Conservation (phyloP, 305 asterid species). For the Salvia sclarea region DNA sequence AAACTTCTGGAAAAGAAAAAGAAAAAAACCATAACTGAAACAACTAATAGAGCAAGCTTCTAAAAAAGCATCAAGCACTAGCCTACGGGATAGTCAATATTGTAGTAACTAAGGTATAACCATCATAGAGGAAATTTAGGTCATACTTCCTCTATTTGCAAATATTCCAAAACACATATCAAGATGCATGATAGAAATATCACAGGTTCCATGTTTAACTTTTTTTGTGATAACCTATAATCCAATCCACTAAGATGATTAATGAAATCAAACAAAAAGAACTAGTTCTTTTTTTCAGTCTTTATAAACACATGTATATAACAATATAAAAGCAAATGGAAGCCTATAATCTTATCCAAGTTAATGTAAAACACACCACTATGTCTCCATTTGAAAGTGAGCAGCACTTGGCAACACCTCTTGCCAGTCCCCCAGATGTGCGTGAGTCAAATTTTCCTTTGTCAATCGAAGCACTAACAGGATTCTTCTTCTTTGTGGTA, state of each 20-base stretch:
- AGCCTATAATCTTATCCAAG: constrained; percentile 20
- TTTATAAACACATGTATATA: constrained; percentile 24
- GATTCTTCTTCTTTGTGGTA: constrained; percentile 38
- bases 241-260: constrained; percentile 14
- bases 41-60: constrained; percentile 2
- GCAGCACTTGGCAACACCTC: constrained; percentile 83
- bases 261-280: constrained; percentile 17
- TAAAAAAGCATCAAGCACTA: constrained; percentile 6
- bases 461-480: constrained; percentile 69
- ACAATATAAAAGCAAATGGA: not conserved
- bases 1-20: not conserved
- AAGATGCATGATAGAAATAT: constrained; percentile 24
- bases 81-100: not conserved
- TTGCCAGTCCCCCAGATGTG: constrained; percentile 90
- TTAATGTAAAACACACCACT: constrained; percentile 76
- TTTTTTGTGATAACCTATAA: constrained; percentile 15
- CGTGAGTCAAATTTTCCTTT: constrained; percentile 79
- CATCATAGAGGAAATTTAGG: constrained; percentile 17
- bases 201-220: constrained; percentile 13
- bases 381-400: constrained; percentile 92
- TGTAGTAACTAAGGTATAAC: constrained; percentile 22
- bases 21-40: not conserved
- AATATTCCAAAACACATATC: constrained; percentile 12
- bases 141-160: constrained; percentile 23
- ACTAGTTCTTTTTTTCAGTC: constrained; percentile 5